These are phyloP conservation scores for Guadua angustifolia DNA, from an alignment of 176 grass and related monocot species.

Conservation along the genomic window DNA sequence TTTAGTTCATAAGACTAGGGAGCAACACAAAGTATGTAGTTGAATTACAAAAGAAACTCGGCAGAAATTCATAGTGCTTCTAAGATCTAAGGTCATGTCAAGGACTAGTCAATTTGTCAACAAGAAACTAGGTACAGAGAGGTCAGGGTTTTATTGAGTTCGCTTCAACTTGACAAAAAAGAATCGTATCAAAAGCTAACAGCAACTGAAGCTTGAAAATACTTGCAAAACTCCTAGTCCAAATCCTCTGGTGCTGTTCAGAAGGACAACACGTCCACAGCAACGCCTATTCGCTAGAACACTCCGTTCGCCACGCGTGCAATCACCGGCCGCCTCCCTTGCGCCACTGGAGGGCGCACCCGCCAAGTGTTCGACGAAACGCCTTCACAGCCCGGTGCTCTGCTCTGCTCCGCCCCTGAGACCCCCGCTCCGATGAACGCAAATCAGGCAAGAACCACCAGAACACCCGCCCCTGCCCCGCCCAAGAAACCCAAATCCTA, in stretches of 20 bases:
- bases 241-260: too few species aligned
- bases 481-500: not conserved
- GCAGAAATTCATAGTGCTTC: not conserved
- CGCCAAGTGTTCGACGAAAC: slow-evolving; percentile 24
- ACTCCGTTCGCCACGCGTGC: not conserved
- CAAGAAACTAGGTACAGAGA: not conserved
- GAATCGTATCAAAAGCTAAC: not conserved
- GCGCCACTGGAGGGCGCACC: too few species aligned
- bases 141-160: not conserved
- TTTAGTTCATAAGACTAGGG: not conserved
- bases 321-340: not conserved
- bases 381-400: not conserved
- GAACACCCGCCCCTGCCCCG: not conserved
- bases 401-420: not conserved
- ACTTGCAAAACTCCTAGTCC: too few species aligned
- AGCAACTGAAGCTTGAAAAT: not conserved
- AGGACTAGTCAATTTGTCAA: not conserved
- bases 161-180: too few species aligned
- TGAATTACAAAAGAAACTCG: not conserved
- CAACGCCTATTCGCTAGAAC: too few species aligned
- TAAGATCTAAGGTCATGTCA: not conserved
- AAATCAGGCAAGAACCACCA: not conserved
- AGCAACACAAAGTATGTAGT: not conserved
- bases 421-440: not conserved
- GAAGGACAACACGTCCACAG: too few species aligned